phyloP scores from a whole-genome alignment of 148 eudicot species.

The Nyssa sinensis region DNA sequence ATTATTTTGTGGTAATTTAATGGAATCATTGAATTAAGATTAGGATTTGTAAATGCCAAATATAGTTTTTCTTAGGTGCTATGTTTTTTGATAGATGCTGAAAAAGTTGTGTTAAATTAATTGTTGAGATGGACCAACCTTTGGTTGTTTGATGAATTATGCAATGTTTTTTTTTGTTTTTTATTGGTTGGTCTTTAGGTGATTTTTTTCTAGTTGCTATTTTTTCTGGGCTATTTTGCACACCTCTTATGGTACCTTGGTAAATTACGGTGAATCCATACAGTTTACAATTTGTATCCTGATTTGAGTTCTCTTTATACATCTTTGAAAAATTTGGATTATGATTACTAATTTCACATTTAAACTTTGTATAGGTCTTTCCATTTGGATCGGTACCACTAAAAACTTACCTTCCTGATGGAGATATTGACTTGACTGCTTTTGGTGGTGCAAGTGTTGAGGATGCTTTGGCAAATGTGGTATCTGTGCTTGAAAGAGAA shows the following conservation, averaged over 20 bases:
- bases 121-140: not conserved
- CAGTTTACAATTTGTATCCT: not conserved
- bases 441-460: conserved; percentile 58
- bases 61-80: not conserved
- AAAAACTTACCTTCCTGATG: conserved; percentile 94
- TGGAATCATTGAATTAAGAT: not conserved
- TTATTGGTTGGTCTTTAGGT: not conserved
- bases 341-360: not conserved
- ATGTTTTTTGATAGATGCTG: not conserved
- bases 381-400: conserved; percentile 93
- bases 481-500: conserved; percentile 62
- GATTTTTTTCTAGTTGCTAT: not conserved
- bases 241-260: not conserved
- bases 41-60: not conserved
- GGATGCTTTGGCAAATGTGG: conserved; percentile 59
- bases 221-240: not conserved
- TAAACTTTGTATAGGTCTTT: conserved; percentile 50
- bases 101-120: not conserved
- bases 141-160: not conserved
- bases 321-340: not conserved
- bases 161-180: not conserved
- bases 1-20: not conserved
- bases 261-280: not conserved
- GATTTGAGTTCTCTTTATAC: not conserved
- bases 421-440: conserved; percentile 90